Evolutionary conservation across 495 filamentous ascomycete genomes (phyloP).

Genomic region (Neurospora hispaniola): DNA sequence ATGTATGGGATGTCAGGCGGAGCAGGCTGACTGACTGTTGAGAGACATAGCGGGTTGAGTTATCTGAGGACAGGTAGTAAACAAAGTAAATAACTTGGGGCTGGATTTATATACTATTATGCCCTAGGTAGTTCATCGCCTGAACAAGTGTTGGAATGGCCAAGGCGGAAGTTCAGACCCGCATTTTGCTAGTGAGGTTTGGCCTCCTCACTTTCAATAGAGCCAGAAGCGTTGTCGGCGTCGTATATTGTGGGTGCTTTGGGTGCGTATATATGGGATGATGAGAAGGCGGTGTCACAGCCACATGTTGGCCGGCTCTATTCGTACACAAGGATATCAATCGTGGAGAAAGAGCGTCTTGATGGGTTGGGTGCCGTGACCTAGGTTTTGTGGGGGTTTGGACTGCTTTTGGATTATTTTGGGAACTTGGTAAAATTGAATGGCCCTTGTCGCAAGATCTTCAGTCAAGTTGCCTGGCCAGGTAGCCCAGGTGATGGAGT

Average conservation of each 20-base stretch:
- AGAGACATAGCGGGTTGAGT: too few relatives aligned
- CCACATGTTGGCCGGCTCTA: not conserved
- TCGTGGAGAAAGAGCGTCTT: not conserved
- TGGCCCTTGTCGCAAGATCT: not conserved
- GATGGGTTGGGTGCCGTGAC: not conserved
- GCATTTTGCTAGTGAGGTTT: not conserved
- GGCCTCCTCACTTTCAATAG: not conserved
- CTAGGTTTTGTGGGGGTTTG: not conserved
- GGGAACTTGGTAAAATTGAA: not conserved
- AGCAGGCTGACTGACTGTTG: not conserved
- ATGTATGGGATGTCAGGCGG: not conserved
- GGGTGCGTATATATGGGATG: not conserved
- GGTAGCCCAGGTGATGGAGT: not conserved
- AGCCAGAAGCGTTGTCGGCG: not conserved
- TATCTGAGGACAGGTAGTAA: not conserved
- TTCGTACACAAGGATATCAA: not conserved
- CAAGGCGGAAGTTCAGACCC: not conserved
- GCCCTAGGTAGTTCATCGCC: too few relatives aligned
- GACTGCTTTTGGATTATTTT: not conserved
- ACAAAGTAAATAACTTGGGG: not conserved
- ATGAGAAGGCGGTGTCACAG: not conserved
- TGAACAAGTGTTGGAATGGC: too few relatives aligned
- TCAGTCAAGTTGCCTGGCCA: not conserved
- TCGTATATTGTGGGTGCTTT: not conserved
- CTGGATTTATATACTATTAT: too few relatives aligned